phyloP scores from a whole-genome alignment of 2,329 filamentous ascomycete genomes.

The Ceratocystis variospora region DNA sequence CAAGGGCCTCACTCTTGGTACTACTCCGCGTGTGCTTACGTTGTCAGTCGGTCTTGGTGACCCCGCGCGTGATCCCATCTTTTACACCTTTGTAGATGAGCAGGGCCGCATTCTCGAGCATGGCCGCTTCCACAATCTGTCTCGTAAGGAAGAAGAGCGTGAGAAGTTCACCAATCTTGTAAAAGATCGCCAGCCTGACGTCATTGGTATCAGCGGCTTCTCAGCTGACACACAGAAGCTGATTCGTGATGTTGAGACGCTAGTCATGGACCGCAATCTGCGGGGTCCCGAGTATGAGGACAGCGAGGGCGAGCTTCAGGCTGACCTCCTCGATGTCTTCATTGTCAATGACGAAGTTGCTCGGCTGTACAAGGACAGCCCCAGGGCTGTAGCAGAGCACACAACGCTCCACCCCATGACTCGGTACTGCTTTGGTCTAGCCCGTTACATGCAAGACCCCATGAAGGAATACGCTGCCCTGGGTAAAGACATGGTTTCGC shows the following conservation, averaged over 20 bases:
- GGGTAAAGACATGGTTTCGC: slow-evolving; percentile 71
- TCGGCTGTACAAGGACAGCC: slow-evolving; percentile 86
- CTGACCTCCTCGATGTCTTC: slow-evolving; percentile 73
- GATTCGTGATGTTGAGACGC: slow-evolving; percentile 63
- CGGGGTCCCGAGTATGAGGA: slow-evolving; percentile 73
- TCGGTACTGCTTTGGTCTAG: slow-evolving; percentile 79
- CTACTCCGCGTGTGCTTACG: slow-evolving; percentile 71
- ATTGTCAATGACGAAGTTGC: slow-evolving; percentile 95
- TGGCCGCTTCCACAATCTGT: slow-evolving; percentile 71
- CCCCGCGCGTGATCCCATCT: slow-evolving; percentile 59
- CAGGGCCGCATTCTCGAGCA: slow-evolving; percentile 80
- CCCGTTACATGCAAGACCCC: slow-evolving; percentile 85
- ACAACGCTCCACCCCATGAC: slow-evolving; percentile 65
- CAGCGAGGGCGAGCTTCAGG: slow-evolving; percentile 57
- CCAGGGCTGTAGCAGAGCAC: slow-evolving; percentile 64
- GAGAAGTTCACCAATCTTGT: slow-evolving; percentile 67
- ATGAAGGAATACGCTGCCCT: slow-evolving; percentile 93
- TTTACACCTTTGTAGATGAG: slow-evolving; percentile 88
- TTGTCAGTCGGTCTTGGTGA: slow-evolving; percentile 76
- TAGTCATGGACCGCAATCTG: slow-evolving; percentile 65
- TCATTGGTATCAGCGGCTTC: slow-evolving; percentile 79
- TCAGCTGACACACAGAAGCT: slow-evolving; percentile 75
- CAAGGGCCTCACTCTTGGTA: slow-evolving; percentile 80
- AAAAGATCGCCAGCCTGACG: slow-evolving; percentile 69
- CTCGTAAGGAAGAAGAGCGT: slow-evolving; percentile 51